These are phyloP conservation scores for Sphagnum fallax DNA, from an alignment of 228 moss, liverwort and hornwort species.

Conservation along the genomic window DNA sequence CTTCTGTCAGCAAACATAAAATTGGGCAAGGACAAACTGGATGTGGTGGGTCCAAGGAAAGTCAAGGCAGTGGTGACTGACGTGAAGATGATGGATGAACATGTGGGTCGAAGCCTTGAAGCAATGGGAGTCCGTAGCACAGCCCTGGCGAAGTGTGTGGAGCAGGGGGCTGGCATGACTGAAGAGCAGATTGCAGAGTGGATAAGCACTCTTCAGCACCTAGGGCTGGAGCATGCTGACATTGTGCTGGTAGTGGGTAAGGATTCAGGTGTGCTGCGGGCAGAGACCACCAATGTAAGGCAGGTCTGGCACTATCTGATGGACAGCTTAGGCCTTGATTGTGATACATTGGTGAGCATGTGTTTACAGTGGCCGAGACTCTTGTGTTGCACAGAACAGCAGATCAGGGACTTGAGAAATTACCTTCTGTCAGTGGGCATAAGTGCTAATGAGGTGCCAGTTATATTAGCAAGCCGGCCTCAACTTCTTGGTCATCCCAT, in stretches of 20 bases:
- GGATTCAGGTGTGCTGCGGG: constrained; percentile 40
- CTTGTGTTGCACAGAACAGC: constrained; percentile 35
- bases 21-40: neutral
- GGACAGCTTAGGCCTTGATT: constrained; percentile 22
- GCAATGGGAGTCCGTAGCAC: constrained; percentile 47
- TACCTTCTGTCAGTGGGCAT: constrained; percentile 49
- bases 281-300: constrained; percentile 41
- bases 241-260: constrained; percentile 39
- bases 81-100: constrained; percentile 15
- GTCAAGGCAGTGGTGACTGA: constrained; percentile 12
- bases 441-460: constrained; percentile 25
- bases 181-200: constrained; percentile 48
- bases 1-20: too few species aligned
- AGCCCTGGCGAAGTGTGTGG: constrained; percentile 35
- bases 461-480: constrained; percentile 38
- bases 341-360: constrained; percentile 36
- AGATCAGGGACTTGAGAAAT: constrained; percentile 28
- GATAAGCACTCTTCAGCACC: constrained; percentile 42
- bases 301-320: constrained; percentile 25
- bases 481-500: constrained; percentile 35
- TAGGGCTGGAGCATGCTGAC: constrained; percentile 31
- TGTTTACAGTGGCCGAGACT: constrained; percentile 45
- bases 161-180: constrained; percentile 41
- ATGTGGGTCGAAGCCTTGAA: constrained; percentile 45
- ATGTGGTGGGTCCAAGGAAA: constrained; percentile 11